A percentile compares a stretch with the other conserved stretches of the same genome.
These are phyloP conservation scores for Orbilia ellipsospora DNA, from an alignment of 2,329 filamentous ascomycete species.

Conservation along the genomic window DNA sequence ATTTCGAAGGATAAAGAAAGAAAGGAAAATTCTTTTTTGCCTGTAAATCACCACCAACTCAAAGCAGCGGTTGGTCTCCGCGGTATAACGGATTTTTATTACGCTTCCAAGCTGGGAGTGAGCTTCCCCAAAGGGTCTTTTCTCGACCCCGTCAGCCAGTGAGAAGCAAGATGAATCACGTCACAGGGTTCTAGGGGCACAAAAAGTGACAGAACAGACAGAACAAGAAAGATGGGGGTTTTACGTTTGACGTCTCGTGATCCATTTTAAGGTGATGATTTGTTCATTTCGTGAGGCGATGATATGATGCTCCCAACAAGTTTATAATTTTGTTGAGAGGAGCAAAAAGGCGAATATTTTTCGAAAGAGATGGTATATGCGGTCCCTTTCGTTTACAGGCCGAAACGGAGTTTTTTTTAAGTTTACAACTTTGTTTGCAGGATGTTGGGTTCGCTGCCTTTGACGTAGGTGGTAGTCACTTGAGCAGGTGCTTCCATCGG, in stretches of 20 bases:
- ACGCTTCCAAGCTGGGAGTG: neutral
- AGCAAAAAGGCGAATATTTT: neutral
- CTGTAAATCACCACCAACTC: too few species aligned
- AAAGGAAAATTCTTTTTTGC: too few species aligned
- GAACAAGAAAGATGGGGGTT: neutral
- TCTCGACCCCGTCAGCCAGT: too few species aligned
- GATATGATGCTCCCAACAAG: conserved; percentile 11
- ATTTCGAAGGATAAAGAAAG: too few species aligned
- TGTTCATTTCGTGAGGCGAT: conserved; percentile 22
- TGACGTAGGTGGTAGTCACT: neutral
- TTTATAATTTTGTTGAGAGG: conserved; percentile 14
- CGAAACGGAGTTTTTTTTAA: conserved; percentile 1
- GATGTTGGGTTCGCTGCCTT: neutral
- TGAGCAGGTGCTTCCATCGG: conserved; percentile 3
- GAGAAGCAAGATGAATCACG: neutral
- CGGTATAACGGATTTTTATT: conserved; percentile 14
- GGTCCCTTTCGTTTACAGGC: neutral
- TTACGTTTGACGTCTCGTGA: conserved; percentile 14
- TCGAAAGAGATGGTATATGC: neutral
- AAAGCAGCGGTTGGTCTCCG: conserved; percentile 1
- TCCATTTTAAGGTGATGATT: conserved; percentile 16
- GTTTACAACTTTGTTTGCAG: neutral
- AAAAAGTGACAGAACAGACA: neutral
- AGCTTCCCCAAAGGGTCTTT: conserved; percentile 3
- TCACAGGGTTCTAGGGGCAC: conserved; percentile 13